Conservation (phyloP, 306 rosid genomes). For the Spatholobus suberectus region DNA sequence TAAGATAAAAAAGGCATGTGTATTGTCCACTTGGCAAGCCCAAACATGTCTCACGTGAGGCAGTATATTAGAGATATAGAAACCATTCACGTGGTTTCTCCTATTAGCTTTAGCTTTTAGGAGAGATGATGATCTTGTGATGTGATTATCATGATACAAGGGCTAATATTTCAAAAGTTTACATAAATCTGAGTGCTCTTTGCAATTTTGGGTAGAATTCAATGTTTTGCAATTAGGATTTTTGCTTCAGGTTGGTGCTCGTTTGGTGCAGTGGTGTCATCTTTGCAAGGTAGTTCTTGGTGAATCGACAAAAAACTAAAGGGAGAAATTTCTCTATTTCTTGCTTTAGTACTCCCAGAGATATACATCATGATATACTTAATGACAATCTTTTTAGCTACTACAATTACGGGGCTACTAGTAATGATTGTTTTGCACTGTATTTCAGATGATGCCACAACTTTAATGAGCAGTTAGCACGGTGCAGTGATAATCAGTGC, state of each 20-base stretch:
- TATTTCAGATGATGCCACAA: not conserved
- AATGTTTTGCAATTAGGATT: not conserved
- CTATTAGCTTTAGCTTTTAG: not conserved
- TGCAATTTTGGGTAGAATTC: not conserved
- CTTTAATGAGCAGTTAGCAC: slow-evolving; percentile 16
- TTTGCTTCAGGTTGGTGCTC: slow-evolving; percentile 21
- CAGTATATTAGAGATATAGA: not conserved
- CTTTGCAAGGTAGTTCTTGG: not conserved
- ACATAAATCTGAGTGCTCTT: not conserved
- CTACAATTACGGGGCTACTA: not conserved
- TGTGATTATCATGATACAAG: slow-evolving; percentile 5
- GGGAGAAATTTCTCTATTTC: slow-evolving; percentile 13
- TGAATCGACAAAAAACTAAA: slow-evolving; percentile 10
- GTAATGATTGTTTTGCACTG: slow-evolving; percentile 14
- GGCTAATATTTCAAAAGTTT: not conserved
- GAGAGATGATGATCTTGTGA: not conserved
- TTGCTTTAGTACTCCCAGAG: not conserved
- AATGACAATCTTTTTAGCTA: slow-evolving; percentile 19
- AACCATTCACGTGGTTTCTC: not conserved
- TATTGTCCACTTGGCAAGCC: not conserved
- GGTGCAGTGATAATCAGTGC: not conserved
- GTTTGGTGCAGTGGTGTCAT: slow-evolving; percentile 27
- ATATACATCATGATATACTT: not conserved
- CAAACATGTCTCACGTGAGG: not conserved
- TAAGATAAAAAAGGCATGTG: not conserved